Conservation (phyloP, 108 stramenopile genomes). For the Skeletonema grethae region DNA sequence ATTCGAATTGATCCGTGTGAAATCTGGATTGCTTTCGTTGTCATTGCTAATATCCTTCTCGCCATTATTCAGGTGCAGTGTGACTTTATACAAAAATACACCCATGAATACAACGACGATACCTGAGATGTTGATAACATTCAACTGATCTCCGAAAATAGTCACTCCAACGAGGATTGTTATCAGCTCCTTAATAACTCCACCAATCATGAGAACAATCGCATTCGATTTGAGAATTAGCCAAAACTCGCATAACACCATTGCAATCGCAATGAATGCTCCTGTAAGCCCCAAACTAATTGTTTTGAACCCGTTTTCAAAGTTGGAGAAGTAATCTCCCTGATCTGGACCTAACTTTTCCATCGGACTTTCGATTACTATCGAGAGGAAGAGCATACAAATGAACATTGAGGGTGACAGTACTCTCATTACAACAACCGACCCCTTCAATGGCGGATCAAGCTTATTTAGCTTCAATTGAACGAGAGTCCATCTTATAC, state of each 20-base stretch:
- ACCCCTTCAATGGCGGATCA: constrained; percentile 82
- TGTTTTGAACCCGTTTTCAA: constrained; percentile 45
- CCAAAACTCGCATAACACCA: constrained; percentile 90
- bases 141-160: constrained; percentile 74
- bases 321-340: constrained; percentile 34
- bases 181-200: constrained; percentile 87
- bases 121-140: constrained; percentile 60
- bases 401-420: constrained; percentile 81
- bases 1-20: constrained; percentile 25
- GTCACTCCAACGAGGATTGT: constrained; percentile 84
- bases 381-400: constrained; percentile 68
- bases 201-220: constrained; percentile 90
- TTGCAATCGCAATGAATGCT: constrained; percentile 77
- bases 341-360: constrained; percentile 43
- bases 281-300: constrained; percentile 65
- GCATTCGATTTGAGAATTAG: constrained; percentile 84
- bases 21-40: constrained; percentile 26
- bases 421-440: constrained; percentile 82
- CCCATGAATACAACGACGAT: constrained; percentile 77
- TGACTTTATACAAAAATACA: constrained; percentile 78
- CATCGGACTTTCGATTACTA: constrained; percentile 71
- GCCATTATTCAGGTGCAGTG: constrained; percentile 55
- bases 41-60: constrained; percentile 12
- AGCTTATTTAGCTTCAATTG: constrained; percentile 79
- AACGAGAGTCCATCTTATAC: constrained; percentile 86